A percentile compares a stretch with the other conserved stretches of the same genome.
Evolutionary conservation across 805 yeast genomes (phyloP).

Genomic region (Cyberlindnera bimundalis): DNA sequence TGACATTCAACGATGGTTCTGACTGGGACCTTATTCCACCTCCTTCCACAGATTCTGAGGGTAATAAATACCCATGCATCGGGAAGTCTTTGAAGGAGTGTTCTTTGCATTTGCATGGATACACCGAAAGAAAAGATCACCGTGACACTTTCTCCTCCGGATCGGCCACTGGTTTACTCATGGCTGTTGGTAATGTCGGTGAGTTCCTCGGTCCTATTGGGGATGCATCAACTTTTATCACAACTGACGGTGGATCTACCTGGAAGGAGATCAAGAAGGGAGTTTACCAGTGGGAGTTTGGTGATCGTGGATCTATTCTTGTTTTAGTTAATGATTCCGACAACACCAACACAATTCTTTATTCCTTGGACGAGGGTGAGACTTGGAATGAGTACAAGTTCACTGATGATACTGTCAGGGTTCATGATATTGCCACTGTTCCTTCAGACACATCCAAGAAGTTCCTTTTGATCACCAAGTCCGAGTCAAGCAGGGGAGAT

Average conservation of each 20-base stretch:
- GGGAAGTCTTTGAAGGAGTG: slow-evolving; percentile 55
- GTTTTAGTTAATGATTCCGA: slow-evolving; percentile 61
- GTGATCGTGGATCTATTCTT: slow-evolving; percentile 88
- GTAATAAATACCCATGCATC: slow-evolving; percentile 52
- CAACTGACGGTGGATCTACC: slow-evolving; percentile 83
- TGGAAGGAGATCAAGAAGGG: slow-evolving; percentile 83
- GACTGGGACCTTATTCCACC: slow-evolving; percentile 74
- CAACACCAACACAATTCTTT: slow-evolving; percentile 54
- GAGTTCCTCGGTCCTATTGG: slow-evolving; percentile 43
- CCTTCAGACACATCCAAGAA: slow-evolving; percentile 85
- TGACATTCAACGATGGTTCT: slow-evolving; percentile 89
- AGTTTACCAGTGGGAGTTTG: slow-evolving; percentile 87
- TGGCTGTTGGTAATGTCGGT: slow-evolving; percentile 92
- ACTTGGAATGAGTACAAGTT: slow-evolving; percentile 71
- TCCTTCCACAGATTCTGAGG: slow-evolving; percentile 62
- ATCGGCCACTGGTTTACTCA: slow-evolving; percentile 82
- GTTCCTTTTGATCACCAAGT: slow-evolving; percentile 59
- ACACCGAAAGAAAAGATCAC: slow-evolving; percentile 78
- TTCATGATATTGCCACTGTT: slow-evolving; percentile 79
- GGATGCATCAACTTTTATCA: slow-evolving; percentile 67
- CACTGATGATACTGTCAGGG: slow-evolving; percentile 48
- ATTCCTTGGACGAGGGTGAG: slow-evolving; percentile 76
- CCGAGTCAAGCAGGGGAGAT: slow-evolving; percentile 41
- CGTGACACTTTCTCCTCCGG: slow-evolving; percentile 86
- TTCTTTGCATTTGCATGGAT: slow-evolving; percentile 84